Evolutionary conservation across 2,329 filamentous ascomycete genomes (phyloP).

Genomic region (Cercospora nicotianae): DNA sequence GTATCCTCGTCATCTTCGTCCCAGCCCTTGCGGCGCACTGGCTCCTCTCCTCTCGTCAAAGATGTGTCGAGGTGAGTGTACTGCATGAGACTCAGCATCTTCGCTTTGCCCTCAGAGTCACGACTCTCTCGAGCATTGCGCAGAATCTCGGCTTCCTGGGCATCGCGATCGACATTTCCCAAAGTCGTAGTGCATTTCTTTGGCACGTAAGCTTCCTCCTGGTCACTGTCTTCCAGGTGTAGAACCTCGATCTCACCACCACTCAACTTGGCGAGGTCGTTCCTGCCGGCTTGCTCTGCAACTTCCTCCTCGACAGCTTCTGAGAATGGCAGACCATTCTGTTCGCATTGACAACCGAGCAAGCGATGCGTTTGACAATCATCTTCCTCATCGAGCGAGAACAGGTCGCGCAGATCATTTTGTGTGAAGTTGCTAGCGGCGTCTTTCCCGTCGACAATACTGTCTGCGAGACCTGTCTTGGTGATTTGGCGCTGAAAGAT

Average conservation of each 20-base stretch:
- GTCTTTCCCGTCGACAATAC: constrained; percentile 67
- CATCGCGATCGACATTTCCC: constrained; percentile 39
- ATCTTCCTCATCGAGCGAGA: constrained; percentile 61
- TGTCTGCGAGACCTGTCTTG: constrained; percentile 69
- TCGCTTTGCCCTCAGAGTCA: constrained; percentile 40
- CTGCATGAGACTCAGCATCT: constrained; percentile 55
- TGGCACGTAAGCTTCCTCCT: constrained; percentile 21
- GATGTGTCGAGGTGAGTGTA: constrained; percentile 55
- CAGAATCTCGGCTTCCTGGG: constrained; percentile 39
- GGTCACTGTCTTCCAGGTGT: constrained; percentile 33
- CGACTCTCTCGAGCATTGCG: constrained; percentile 35
- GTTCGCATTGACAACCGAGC: constrained; percentile 62
- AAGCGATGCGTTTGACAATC: constrained; percentile 68
- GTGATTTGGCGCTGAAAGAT: constrained; percentile 73
- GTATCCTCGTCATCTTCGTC: background rate
- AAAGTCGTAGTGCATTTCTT: constrained; percentile 18
- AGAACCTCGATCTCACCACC: constrained; percentile 25
- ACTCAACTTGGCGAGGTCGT: constrained; percentile 31
- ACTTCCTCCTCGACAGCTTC: constrained; percentile 29
- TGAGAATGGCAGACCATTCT: constrained; percentile 47
- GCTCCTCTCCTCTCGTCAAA: constrained; percentile 6
- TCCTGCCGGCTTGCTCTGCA: constrained; percentile 19
- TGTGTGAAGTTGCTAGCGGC: constrained; percentile 62
- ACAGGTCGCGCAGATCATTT: constrained; percentile 67
- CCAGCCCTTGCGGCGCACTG: background rate